A percentile compares a stretch with the other conserved stretches of the same genome.
Evolutionary conservation across 306 rosid species (phyloP).

Genomic region (Adenanthera pavonina): DNA sequence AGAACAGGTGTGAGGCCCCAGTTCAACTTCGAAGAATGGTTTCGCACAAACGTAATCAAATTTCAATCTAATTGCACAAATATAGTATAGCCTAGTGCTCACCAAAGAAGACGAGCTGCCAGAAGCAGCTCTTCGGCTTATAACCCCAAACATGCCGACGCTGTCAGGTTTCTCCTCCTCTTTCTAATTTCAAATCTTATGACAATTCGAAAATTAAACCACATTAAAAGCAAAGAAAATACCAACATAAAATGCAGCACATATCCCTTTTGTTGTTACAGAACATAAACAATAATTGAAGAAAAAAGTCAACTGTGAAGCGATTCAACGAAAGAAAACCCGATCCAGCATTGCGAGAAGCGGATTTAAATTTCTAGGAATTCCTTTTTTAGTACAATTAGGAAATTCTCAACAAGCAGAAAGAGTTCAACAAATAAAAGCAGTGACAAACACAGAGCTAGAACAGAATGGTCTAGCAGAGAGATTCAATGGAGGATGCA

Average conservation of each 20-base stretch:
- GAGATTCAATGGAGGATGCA: neutral
- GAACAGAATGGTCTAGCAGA: neutral
- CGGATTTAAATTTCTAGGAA: conserved; percentile 15
- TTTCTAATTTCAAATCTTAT: conserved; percentile 37
- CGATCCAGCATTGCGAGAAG: conserved; percentile 5
- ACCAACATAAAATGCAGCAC: conserved; percentile 8
- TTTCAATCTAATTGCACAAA: neutral
- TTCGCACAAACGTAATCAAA: conserved; percentile 17
- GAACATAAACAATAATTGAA: neutral
- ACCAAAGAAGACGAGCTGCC: conserved; percentile 63
- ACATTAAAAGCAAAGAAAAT: conserved; percentile 2
- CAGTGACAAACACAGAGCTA: neutral
- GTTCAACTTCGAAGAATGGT: conserved; percentile 7
- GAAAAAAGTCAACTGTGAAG: neutral
- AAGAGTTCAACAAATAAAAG: neutral
- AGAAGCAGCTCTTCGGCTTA: conserved; percentile 76
- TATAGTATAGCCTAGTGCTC: conserved; percentile 12
- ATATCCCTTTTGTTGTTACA: neutral
- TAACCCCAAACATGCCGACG: conserved; percentile 58
- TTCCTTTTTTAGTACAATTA: neutral
- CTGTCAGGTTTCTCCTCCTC: neutral
- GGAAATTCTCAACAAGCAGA: neutral
- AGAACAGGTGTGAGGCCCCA: conserved; percentile 6
- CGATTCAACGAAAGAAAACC: neutral
- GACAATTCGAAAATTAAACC: conserved; percentile 24